Conservation (phyloP, 352 stramenopile genomes). For the Pythium phragmitis region DNA sequence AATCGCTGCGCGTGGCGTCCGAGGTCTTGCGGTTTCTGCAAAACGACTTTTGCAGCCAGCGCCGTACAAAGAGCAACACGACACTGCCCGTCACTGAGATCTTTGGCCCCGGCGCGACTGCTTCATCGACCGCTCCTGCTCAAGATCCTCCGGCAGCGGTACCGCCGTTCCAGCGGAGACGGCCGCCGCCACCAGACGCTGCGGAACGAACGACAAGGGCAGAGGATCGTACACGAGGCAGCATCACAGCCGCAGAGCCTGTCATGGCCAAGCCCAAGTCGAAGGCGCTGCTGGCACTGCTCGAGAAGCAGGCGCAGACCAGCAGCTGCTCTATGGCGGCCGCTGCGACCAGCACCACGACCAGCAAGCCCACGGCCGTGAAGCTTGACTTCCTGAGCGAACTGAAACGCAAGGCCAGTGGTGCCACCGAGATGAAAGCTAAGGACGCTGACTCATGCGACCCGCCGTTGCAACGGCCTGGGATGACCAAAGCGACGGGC, state of each 20-base stretch:
- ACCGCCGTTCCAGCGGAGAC: neutral
- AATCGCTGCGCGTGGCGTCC: constrained; percentile 54
- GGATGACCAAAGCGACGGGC: neutral
- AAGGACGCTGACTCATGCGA: neutral
- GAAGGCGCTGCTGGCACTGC: constrained; percentile 21
- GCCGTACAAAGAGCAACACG: constrained; percentile 19
- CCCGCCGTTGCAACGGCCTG: neutral
- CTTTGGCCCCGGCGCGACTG: neutral
- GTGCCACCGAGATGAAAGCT: neutral
- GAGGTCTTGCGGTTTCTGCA: constrained; percentile 69
- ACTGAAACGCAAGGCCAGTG: constrained; percentile 13
- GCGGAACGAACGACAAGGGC: neutral
- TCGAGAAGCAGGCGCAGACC: constrained; percentile 16
- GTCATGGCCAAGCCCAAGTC: constrained; percentile 24
- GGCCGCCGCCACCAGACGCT: constrained; percentile 15
- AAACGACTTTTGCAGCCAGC: constrained; percentile 68
- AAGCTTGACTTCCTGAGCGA: constrained; percentile 20
- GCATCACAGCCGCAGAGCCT: constrained; percentile 14
- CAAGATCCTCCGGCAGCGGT: neutral
- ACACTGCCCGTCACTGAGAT: constrained; percentile 16
- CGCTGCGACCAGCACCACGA: neutral
- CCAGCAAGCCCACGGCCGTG: neutral
- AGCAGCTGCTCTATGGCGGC: neutral
- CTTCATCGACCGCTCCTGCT: neutral
- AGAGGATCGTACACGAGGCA: neutral